Evolutionary conservation across 2,329 filamentous ascomycete genomes (phyloP).

Genomic region (Pyrenophora graminea): DNA sequence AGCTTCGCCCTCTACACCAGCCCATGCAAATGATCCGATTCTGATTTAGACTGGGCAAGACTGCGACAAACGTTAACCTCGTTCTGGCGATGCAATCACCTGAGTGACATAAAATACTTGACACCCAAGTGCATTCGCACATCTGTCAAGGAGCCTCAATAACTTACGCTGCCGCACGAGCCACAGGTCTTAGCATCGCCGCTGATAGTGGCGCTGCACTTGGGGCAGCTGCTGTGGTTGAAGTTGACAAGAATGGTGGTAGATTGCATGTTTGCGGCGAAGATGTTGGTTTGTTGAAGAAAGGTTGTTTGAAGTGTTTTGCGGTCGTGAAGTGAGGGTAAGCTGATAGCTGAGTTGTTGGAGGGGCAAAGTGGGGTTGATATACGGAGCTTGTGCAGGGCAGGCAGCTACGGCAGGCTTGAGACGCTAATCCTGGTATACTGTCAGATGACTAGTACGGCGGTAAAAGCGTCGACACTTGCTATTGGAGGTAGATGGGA

Average conservation of each 20-base stretch:
- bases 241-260: slow-evolving; percentile 35
- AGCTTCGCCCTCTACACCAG: slow-evolving; percentile 5
- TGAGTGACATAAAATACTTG: no score
- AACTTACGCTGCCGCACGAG: slow-evolving; percentile 44
- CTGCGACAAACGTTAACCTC: slow-evolving; percentile 9
- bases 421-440: slow-evolving; percentile 30
- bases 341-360: slow-evolving; percentile 19
- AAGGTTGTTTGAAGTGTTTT: neutral
- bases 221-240: slow-evolving; percentile 46
- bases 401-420: slow-evolving; percentile 23
- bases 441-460: slow-evolving; percentile 37
- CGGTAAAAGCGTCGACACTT: slow-evolving; percentile 22
- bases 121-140: no score
- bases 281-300: neutral
- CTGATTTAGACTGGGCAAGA: slow-evolving; percentile 30
- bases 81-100: neutral
- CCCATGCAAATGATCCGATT: neutral
- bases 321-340: slow-evolving; percentile 10
- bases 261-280: slow-evolving; percentile 31
- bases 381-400: slow-evolving; percentile 29
- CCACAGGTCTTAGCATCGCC: slow-evolving; percentile 43
- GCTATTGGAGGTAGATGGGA: slow-evolving; percentile 28
- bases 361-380: slow-evolving; percentile 45
- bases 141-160: neutral
- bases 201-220: slow-evolving; percentile 43